Conservation (phyloP, 2,329 filamentous ascomycete species). For the Colletotrichum cordylinicola region DNA sequence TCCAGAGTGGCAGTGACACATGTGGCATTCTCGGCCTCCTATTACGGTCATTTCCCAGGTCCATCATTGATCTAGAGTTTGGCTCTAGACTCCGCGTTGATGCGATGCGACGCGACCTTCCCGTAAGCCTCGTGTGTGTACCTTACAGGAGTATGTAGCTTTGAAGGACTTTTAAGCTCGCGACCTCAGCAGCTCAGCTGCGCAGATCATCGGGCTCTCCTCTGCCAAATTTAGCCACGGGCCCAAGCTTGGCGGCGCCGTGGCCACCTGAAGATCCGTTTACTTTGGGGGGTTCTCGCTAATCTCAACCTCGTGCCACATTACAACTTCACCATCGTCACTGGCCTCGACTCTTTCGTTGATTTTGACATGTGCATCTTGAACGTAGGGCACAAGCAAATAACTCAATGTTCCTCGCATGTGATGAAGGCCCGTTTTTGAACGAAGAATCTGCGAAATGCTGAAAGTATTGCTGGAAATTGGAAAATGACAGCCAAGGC, state of each 20-base stretch:
- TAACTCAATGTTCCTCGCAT: not conserved
- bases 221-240: not conserved
- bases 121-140: not conserved
- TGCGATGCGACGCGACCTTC: not conserved
- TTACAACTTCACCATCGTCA: not conserved
- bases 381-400: not conserved
- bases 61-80: not conserved
- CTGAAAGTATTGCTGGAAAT: not conserved
- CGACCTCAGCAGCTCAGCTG: not conserved
- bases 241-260: not conserved
- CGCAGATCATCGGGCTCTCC: constrained; percentile 3
- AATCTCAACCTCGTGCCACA: not conserved
- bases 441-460: not conserved
- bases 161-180: not conserved
- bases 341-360: not conserved
- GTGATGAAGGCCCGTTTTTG: not conserved
- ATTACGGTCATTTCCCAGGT: not conserved
- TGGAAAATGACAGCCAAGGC: not conserved
- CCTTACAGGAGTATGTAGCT: not conserved
- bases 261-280: constrained; percentile 1
- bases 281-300: not conserved
- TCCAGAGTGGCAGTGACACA: not conserved
- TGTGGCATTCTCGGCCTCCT: not conserved
- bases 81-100: not conserved
- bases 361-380: not conserved